Conservation (phyloP, 2,329 filamentous ascomycete species). For the Rhytidhysteron rufulum region DNA sequence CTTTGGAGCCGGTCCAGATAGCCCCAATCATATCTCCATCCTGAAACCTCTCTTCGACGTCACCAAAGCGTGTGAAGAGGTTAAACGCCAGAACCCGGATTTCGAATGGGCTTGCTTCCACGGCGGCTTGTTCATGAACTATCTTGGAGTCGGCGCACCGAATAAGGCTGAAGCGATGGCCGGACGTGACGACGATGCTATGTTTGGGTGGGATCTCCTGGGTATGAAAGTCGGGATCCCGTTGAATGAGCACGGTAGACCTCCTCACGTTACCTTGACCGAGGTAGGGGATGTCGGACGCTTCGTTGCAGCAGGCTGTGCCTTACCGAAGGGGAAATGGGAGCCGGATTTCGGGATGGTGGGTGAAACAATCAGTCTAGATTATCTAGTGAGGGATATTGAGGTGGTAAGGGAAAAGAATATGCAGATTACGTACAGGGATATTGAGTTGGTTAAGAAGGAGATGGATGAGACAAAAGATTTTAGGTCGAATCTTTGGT, state of each 20-base stretch:
- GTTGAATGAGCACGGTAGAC: conserved; percentile 14
- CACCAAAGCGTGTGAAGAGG: conserved; percentile 18
- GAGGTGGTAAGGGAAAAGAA: conserved; percentile 14
- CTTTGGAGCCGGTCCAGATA: conserved; percentile 34
- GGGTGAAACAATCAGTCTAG: conserved; percentile 24
- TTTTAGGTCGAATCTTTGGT: no score
- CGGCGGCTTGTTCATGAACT: conserved; percentile 35
- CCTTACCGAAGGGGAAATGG: conserved; percentile 21
- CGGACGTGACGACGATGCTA: conserved; percentile 16
- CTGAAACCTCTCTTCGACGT: conserved; percentile 18
- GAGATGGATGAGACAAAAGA: no score
- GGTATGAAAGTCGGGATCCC: conserved; percentile 23
- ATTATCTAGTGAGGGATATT: conserved; percentile 19
- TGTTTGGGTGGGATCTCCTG: conserved; percentile 11
- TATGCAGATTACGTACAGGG: conserved; percentile 10
- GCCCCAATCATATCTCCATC: conserved; percentile 16
- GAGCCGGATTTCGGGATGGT: conserved; percentile 29
- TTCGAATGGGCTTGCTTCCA: conserved; percentile 30
- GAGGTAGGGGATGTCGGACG: conserved; percentile 29
- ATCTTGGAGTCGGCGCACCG: conserved; percentile 24
- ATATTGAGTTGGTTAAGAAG: conserved; percentile 10
- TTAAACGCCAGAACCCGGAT: conserved; percentile 6
- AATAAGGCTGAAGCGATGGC: conserved; percentile 16
- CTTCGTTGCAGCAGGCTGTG: conserved; percentile 28
- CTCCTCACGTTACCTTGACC: conserved; percentile 26